Base-by-base conservation (phyloP, 768 basidiomycete species). In the Filobasidium wieringae region DNA sequence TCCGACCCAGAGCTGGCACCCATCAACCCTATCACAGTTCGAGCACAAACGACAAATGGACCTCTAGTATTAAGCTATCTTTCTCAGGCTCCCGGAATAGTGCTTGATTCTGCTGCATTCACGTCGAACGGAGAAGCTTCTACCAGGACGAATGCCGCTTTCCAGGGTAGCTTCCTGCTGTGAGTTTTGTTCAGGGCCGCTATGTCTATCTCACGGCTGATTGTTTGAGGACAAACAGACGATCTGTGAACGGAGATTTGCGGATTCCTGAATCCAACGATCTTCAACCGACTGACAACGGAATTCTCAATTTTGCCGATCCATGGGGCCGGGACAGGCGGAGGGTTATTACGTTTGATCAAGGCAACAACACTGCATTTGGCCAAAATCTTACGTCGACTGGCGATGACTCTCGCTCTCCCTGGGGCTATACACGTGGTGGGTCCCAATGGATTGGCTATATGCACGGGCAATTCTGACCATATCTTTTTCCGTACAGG, bases 111-210 rank as follows among this genome's bases (percentile, higher is more conserved):
- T 14, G 52, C 62, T 7, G 59, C 64, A 7, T 53, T 41, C 7
- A 66, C 68, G 7, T 58, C 57, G 11, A 58, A 65, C 19, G 72
- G 72, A 27, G 65, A 64, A 30, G 64, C 70, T 31, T 51, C 60
- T 27, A 51, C 69, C n/a, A 30, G 58, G 6, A 53, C 70, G 34
- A 60, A 67, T 50, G 67, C 70, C 1, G 65, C 65, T 4, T 73
- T 64, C 47, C 61, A 70, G 27, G 72, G 72, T 7, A 65, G 68
- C 2, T 72, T 68, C 34, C 59, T 65, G 11, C 43, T 68, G 43
- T 47, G 24, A 47, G 43, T 47, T 24, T 14, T 24, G 8, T 24
- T 47, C 24, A 4, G 22, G 37, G 17, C 11, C 22, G 3, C 3
- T 17, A 40, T 4, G 3, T 40, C 37, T 5, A 40, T 11, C 15